Evolutionary conservation across 805 yeast genomes (phyloP), one percentile per base, ranked within the genome.

Genomic region (Diddensiella santjacobensis): DNA sequence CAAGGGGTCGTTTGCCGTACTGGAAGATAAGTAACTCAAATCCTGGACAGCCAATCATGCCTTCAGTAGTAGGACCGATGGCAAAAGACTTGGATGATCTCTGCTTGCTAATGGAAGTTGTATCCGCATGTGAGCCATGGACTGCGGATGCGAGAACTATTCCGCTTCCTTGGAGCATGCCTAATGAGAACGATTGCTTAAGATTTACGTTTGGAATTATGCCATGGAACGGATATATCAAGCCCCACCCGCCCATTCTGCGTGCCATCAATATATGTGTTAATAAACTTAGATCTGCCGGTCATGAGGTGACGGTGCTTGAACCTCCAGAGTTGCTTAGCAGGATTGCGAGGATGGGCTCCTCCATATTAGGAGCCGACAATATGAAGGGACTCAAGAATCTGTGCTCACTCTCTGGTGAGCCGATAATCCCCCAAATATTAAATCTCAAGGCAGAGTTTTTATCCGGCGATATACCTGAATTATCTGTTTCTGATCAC

Each of bases 361-460:
- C 70, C 15, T 74, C 68, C 3, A 79, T 86, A 10, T 90, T 91
- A 37, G 93, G 87, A 63, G 90, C 90, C 35, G 38, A 35, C 15
- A 8, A 35, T 17, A 81, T 80, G 50, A 73, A 84, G 58, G 81
- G 87, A 35, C 75, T 79, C 13, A 68, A 70, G 49, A 60, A 76
- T 11, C 68, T 75, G 72, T 6, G 87, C 81, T 56, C 77, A 77
- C 65, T 49, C 51, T 24, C 38, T 17, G 18, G 38, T 8, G 38
- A 35, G 38, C 38, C 38, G 38, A 35, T 35, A 35, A 35, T 35
- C 15, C 38, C 38, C 15, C 38, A 35, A 17, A 35, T 35, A 35
- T 17, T 35, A 17, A 35, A 35, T 13, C 38, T 35, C 15, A 35
- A 35, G 18, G 38, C 20, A 17, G 20, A 35, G 18, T 35, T 35